Evolutionary conservation across 495 filamentous ascomycete genomes (phyloP).

Genomic region (Penicillium turbatum): DNA sequence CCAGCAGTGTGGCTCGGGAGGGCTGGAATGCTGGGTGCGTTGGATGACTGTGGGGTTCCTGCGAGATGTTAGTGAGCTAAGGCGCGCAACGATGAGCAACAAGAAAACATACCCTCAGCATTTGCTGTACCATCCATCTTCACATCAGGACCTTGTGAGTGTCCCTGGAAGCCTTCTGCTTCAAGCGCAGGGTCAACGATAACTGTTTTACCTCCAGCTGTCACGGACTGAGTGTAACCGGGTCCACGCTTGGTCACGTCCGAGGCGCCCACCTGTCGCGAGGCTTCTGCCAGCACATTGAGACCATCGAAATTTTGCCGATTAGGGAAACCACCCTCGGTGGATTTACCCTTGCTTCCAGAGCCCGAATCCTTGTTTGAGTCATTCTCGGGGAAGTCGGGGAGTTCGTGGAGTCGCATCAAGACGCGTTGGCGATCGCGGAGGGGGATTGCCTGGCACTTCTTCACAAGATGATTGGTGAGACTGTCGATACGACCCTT

Average conservation of each 20-base stretch:
- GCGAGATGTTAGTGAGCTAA: slow-evolving; percentile 17
- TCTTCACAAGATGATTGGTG: slow-evolving; percentile 71
- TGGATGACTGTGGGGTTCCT: slow-evolving; percentile 33
- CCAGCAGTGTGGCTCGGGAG: slow-evolving; percentile 32
- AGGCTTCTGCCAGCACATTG: slow-evolving; percentile 78
- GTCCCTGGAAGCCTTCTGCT: slow-evolving; percentile 42
- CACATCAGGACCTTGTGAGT: slow-evolving; percentile 25
- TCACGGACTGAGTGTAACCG: slow-evolving; percentile 43
- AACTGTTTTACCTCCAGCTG: slow-evolving; percentile 46
- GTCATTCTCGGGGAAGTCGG: slow-evolving; percentile 37
- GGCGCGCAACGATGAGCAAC: background rate
- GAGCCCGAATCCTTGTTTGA: slow-evolving; percentile 34
- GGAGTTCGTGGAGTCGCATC: slow-evolving; percentile 52
- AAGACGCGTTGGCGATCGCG: slow-evolving; percentile 63
- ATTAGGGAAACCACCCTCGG: slow-evolving; percentile 38
- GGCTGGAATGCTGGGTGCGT: slow-evolving; percentile 30
- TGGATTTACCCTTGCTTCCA: slow-evolving; percentile 37
- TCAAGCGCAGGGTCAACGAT: slow-evolving; percentile 47
- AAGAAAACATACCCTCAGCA: slow-evolving; percentile 19
- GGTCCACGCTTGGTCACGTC: slow-evolving; percentile 42
- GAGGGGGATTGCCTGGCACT: slow-evolving; percentile 68
- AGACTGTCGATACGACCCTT: slow-evolving; percentile 80
- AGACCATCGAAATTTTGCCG: slow-evolving; percentile 67
- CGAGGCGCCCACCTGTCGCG: slow-evolving; percentile 59
- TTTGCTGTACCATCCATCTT: slow-evolving; percentile 30